Evolutionary conservation across 345 rosid genomes (phyloP), one percentile per base, ranked within the genome.

Genomic region (Euclidium syriacum): DNA sequence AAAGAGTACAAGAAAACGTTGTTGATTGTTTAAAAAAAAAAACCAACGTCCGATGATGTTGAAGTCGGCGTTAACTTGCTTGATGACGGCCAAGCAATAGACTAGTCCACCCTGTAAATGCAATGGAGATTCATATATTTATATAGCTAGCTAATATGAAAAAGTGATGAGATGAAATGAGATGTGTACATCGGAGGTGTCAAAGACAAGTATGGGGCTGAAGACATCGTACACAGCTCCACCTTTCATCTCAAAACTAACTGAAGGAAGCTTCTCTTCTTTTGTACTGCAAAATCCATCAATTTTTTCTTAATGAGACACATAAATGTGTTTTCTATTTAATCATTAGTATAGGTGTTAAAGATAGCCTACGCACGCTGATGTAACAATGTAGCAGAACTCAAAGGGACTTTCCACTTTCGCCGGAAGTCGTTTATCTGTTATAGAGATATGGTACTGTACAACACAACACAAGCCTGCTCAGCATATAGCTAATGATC

Each of bases 1-100:
- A 58, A 26, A 25, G n/a, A 8, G 38, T 33, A 26, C 2, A 59
- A 9, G 1, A 7, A 11, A 1, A 30, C n/a, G 10, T 46, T 22
- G 7, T 24, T 40, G 27, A 39, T 14, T 38, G 9, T n/a, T 18
- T 30, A 22, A 30, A 14, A 3, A 6, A 20, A 54, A 5, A 27
- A 34, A 80, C 95, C 74, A 61, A 87, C 96, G 97, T 74, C 97
- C 98, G 11, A 92, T 85, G 65, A 92, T 84, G 64, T 85, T 87
- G 40, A 85, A 67, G 36, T 75, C 53, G 20, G 80, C 72, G 22
- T 53, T 39, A 42, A 64, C 78, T 58, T 90, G 75, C 60, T 77
- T 89, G 55, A 92, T 73, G 5, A 92, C 64, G 27, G 65, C 96
- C 30, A 94, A 77, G 58, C 96, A 94, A 24, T 87, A 92, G 16